Evolutionary conservation across 805 yeast genomes (phyloP).

Genomic region (Kuraishia hungarica): DNA sequence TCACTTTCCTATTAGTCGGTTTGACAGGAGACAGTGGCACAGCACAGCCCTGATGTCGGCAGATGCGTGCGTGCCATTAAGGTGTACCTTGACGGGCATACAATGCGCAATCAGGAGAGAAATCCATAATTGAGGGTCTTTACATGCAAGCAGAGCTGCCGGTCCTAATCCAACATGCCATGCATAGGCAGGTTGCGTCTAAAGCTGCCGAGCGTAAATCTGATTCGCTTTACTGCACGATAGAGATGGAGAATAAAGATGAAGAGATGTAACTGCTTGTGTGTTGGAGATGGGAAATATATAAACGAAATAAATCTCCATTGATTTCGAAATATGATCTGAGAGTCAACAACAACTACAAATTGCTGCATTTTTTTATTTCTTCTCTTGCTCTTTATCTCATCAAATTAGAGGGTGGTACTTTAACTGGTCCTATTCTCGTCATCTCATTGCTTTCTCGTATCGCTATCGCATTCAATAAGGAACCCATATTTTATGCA

Average conservation of each 20-base stretch:
- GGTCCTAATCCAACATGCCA: not conserved
- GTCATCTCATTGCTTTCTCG: not conserved
- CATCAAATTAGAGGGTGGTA: not conserved
- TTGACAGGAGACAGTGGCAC: not conserved
- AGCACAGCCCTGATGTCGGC: not conserved
- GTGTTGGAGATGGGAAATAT: not conserved
- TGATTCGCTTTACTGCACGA: not conserved
- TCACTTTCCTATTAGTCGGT: not conserved
- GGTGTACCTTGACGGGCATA: not conserved
- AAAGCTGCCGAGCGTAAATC: not conserved
- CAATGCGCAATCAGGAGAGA: not conserved
- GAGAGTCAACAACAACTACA: not conserved
- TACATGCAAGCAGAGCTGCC: not conserved
- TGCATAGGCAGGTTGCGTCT: not conserved
- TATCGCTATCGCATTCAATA: not conserved
- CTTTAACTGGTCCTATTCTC: not conserved
- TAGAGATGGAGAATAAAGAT: not conserved
- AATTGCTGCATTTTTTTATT: not conserved
- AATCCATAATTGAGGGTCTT: not conserved
- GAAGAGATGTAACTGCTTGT: not conserved
- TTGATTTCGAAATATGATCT: not conserved
- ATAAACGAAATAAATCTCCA: not conserved
- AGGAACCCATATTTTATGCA: no score
- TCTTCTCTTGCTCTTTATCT: not conserved
- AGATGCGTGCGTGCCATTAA: not conserved